phyloP scores from a whole-genome alignment of 2,329 filamentous ascomycete species.

The Aplosporella prunicola region DNA sequence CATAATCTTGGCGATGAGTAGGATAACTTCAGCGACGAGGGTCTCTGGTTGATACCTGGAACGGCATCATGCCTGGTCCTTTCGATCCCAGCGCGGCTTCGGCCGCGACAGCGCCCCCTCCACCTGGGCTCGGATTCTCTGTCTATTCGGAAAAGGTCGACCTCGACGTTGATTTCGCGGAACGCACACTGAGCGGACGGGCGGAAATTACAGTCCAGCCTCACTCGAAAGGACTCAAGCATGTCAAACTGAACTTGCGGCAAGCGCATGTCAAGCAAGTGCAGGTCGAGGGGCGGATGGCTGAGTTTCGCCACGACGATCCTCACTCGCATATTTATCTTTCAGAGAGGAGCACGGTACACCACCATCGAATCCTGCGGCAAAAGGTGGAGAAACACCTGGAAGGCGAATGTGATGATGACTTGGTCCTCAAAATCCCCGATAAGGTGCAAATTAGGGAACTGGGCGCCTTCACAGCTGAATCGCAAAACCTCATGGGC shows the following conservation, averaged over 20 bases:
- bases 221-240: conserved; percentile 44
- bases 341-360: conserved; percentile 52
- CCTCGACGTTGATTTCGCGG: conserved; percentile 78
- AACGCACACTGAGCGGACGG: conserved; percentile 63
- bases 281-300: conserved; percentile 32
- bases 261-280: conserved; percentile 50
- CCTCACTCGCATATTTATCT: conserved; percentile 58
- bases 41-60: conserved; percentile 9
- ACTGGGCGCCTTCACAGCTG: conserved; percentile 43
- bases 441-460: conserved; percentile 53
- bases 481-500: conserved; percentile 32
- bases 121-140: conserved; percentile 31
- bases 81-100: conserved; percentile 23
- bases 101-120: conserved; percentile 7
- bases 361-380: conserved; percentile 69
- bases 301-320: conserved; percentile 43
- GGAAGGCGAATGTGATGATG: conserved; percentile 42
- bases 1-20: conserved; percentile 10
- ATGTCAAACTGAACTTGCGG: conserved; percentile 51
- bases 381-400: conserved; percentile 54
- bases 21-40: conserved; percentile 5
- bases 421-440: conserved; percentile 51
- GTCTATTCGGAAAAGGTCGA: conserved; percentile 80
- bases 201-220: conserved; percentile 74
- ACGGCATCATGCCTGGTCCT: conserved; percentile 13